These are phyloP conservation scores for Mucor lusitanicus DNA, from an alignment of 371 early-diverging fungal species.

Conservation along the genomic window DNA sequence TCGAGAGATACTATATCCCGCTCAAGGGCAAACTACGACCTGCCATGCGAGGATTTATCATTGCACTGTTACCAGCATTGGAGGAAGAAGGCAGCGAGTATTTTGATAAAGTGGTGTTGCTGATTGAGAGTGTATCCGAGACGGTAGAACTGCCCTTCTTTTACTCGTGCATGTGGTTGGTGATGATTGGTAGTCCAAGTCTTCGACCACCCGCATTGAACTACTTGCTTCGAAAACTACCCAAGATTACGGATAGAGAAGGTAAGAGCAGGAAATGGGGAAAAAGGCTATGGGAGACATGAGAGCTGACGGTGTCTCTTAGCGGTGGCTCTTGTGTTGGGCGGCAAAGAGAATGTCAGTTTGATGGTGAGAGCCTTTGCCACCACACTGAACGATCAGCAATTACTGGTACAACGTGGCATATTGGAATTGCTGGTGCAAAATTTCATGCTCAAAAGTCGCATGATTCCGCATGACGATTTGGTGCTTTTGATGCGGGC, in stretches of 20 bases:
- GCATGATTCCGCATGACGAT: constrained; percentile 68
- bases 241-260: constrained; percentile 65
- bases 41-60: constrained; percentile 78
- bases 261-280: constrained; percentile 36
- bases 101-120: constrained; percentile 70
- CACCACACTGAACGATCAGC: constrained; percentile 69
- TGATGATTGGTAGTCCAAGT: constrained; percentile 69
- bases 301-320: neutral
- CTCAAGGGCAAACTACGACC: constrained; percentile 70
- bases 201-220: constrained; percentile 76
- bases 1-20: constrained; percentile 76
- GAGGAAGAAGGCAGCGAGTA: constrained; percentile 93
- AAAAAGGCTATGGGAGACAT: too few species aligned
- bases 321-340: constrained; percentile 72
- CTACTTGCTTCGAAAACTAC: constrained; percentile 76
- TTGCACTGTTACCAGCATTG: constrained; percentile 83
- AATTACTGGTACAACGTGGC: constrained; percentile 82
- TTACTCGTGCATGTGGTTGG: constrained; percentile 81
- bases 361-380: constrained; percentile 81
- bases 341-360: constrained; percentile 62
- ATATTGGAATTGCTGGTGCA: constrained; percentile 84
- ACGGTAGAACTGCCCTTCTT: constrained; percentile 76
- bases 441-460: constrained; percentile 71
- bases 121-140: constrained; percentile 71
- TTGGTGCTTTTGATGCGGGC: constrained; percentile 64